Conservation (phyloP, 169 alveolate species). For the Cryptosporidium sp. region DNA sequence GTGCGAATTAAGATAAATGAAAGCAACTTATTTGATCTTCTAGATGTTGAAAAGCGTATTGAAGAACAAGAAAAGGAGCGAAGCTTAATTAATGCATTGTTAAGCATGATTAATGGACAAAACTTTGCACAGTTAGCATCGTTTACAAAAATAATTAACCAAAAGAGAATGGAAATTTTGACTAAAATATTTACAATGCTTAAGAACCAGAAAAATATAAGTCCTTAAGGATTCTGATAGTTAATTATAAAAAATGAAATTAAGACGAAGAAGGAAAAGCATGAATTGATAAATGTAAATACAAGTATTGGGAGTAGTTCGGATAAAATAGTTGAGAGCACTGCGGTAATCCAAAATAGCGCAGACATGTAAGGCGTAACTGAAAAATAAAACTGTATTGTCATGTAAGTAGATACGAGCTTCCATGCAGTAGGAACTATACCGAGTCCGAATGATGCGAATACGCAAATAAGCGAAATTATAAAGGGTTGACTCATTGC, state of each 20-base stretch:
- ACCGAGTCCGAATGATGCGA: conserved; percentile 49
- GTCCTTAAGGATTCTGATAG: conserved; percentile 7
- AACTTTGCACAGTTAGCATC: conserved; percentile 14
- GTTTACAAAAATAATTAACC: conserved; percentile 20
- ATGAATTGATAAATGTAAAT: conserved; percentile 18
- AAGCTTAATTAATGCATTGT: conserved; percentile 20
- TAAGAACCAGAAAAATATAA: neutral
- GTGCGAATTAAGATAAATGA: neutral
- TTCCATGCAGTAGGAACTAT: conserved; percentile 45
- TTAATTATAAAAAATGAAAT: conserved; percentile 41
- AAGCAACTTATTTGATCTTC: conserved; percentile 11
- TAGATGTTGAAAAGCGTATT: conserved; percentile 57
- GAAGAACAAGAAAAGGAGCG: conserved; percentile 62
- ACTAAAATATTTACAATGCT: conserved; percentile 3
- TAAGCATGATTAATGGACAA: conserved; percentile 12
- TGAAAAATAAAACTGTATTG: conserved; percentile 34
- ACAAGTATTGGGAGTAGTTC: conserved; percentile 60
- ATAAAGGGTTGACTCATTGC: neutral
- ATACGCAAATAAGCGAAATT: neutral
- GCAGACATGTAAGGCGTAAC: conserved; percentile 24
- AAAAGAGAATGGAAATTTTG: conserved; percentile 1
- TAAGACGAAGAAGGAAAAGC: conserved; percentile 25
- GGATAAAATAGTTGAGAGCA: conserved; percentile 26
- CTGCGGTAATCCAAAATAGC: conserved; percentile 55
- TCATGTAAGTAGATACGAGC: conserved; percentile 8